Conservation (phyloP, 2,329 filamentous ascomycete genomes). For the Teratosphaeria gauchensis region DNA sequence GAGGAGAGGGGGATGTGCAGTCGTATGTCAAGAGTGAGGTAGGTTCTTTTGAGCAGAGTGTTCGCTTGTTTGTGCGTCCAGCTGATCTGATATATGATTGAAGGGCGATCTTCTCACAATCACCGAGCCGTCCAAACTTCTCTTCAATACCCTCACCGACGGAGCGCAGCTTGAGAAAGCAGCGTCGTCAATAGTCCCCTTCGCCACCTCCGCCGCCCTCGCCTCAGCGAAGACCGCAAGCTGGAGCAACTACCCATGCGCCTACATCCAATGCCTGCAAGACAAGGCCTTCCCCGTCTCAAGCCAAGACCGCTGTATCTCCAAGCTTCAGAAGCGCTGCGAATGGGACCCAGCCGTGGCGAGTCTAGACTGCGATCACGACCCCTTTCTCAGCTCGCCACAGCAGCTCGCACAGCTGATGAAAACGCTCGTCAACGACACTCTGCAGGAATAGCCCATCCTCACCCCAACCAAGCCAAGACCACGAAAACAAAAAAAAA, state of each 20-base stretch:
- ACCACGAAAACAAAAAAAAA: too few relatives aligned
- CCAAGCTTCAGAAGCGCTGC: slow-evolving; percentile 1
- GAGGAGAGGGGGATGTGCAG: neutral
- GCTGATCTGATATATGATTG: neutral
- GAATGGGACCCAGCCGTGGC: neutral
- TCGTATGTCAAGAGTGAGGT: neutral
- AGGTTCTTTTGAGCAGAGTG: too few relatives aligned
- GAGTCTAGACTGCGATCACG: slow-evolving; percentile 1
- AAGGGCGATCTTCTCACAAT: neutral
- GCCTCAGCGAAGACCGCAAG: neutral
- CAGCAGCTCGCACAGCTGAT: neutral
- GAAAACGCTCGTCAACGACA: neutral
- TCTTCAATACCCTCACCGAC: slow-evolving; percentile 2
- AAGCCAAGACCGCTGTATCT: neutral
- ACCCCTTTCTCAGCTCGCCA: neutral
- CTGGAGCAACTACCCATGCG: slow-evolving; percentile 2
- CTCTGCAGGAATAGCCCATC: too few relatives aligned
- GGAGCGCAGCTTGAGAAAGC: neutral
- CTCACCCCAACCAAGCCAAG: too few relatives aligned
- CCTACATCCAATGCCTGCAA: slow-evolving; percentile 2
- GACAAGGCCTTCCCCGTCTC: neutral
- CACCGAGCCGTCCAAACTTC: neutral
- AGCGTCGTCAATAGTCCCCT: neutral
- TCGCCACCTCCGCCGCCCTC: neutral
- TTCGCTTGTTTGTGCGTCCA: too few relatives aligned